A percentile compares a stretch with the other conserved stretches of the same genome.
phyloP scores from a whole-genome alignment of 148 eudicot species.

The Heliosperma pusillum region DNA sequence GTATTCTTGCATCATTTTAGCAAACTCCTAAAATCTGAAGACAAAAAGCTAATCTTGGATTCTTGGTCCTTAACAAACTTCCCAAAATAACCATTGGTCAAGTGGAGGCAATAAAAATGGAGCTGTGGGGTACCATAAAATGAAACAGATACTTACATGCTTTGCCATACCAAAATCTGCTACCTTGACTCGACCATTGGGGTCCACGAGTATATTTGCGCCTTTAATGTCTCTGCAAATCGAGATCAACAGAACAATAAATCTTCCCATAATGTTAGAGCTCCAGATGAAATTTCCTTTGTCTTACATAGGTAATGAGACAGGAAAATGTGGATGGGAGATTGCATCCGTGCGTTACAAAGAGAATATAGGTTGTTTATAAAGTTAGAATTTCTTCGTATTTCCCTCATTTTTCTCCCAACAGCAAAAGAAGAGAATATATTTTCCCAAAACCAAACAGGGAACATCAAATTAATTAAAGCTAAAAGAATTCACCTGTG shows the following conservation, averaged over 20 bases:
- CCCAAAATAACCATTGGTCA: not conserved
- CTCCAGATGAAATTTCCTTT: not conserved
- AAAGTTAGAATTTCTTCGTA: not conserved
- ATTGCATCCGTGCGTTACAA: not conserved
- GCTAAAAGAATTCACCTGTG: constrained; percentile 57
- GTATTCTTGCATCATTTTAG: not conserved
- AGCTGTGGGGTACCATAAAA: not conserved
- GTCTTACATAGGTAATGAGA: constrained; percentile 2
- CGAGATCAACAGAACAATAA: constrained; percentile 9
- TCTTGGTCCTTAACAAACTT: not conserved
- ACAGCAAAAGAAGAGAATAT: not conserved
- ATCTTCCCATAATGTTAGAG: not conserved
- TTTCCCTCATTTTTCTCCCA: not conserved
- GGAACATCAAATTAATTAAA: not conserved
- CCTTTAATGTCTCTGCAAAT: constrained; percentile 88
- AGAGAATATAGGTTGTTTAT: not conserved
- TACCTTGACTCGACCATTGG: constrained; percentile 87
- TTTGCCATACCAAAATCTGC: constrained; percentile 99
- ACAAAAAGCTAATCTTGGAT: not conserved
- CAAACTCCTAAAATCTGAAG: not conserved
- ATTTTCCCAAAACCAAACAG: not conserved
- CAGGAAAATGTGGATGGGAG: too few species aligned
- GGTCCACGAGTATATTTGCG: constrained; percentile 96
- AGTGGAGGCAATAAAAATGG: not conserved
- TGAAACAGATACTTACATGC: constrained; percentile 62